Base-by-base conservation (phyloP, 2,329 filamentous ascomycete species). In the Paraconiothyrium brasiliense region DNA sequence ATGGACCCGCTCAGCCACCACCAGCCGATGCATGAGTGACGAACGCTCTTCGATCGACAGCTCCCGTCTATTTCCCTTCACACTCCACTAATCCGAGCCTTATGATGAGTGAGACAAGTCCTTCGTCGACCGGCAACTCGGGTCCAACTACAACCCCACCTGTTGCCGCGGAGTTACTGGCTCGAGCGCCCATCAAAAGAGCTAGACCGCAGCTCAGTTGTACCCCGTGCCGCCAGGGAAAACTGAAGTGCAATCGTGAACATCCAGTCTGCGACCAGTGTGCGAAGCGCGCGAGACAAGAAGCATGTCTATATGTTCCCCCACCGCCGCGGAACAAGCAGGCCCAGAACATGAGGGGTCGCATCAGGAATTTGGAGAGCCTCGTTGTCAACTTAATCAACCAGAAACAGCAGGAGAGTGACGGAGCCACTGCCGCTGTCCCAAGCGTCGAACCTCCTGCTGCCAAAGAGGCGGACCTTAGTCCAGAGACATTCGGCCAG, bases 231-330 rank as follows among this genome's bases (percentile, higher is more conserved):
- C 67, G 71, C 34, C 67, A 71, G 51, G 71, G 71, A 14, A 74
- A 74, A 57, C 66, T 74, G 32, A 74, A 73, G 50, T 74, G 71
- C 54, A 72, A 72, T 44, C 67, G 71, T 41, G 66, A 67, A 43
- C 71, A 74, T 34, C 71, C 71, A 16, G 62, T 71, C 9, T 74
- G 71, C 61, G 71, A 74, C 58, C 71, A 74, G 54, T 74, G 71
- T 63, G 49, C 65, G 39, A 74, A 73, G 62, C 60, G 71, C 32
- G 66, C 69, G 22, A 61, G 67, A 24, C 61, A 71, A 32, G 54
- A 65, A 20, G 63, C 61, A 11, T 74, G 71, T 54, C 62, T 64
- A 35, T 74, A 74, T 67, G 60, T 71, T 5, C 69, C 71, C 16
- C 71, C 71, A 10, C 71, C 71, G 20, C 48, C 66, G 20, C 61